phyloP scores from a whole-genome alignment of 2,329 filamentous ascomycete species.

The Neopestalotiopsis rosae region DNA sequence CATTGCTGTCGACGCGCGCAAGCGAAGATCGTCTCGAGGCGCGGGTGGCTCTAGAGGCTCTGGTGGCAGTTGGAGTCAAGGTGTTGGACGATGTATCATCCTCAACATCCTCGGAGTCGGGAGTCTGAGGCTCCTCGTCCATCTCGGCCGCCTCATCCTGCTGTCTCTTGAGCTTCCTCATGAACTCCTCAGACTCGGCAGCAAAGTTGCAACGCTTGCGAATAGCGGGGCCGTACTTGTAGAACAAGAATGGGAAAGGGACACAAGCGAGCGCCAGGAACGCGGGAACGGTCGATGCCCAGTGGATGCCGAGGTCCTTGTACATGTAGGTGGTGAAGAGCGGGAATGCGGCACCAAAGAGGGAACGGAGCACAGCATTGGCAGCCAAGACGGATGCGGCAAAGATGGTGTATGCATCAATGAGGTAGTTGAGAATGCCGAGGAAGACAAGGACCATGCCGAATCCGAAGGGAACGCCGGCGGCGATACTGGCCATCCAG shows the following conservation, averaged over 20 bases:
- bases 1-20: constrained; percentile 25
- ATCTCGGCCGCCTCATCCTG: constrained; percentile 30
- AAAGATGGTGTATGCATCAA: constrained; percentile 68
- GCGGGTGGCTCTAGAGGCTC: constrained; percentile 27
- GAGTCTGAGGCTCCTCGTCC: constrained; percentile 9
- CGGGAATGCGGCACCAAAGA: constrained; percentile 76
- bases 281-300: constrained; percentile 17
- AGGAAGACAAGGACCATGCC: constrained; percentile 62
- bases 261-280: constrained; percentile 51
- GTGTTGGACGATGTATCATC: constrained; percentile 31
- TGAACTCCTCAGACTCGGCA: constrained; percentile 52
- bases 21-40: constrained; percentile 30
- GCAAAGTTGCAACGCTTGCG: constrained; percentile 61
- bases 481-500: constrained; percentile 52
- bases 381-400: constrained; percentile 77
- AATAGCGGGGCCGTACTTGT: constrained; percentile 60
- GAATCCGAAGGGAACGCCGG: constrained; percentile 42
- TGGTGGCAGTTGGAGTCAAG: constrained; percentile 22
- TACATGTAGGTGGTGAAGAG: constrained; percentile 63
- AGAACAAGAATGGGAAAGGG: constrained; percentile 64
- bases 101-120: constrained; percentile 32
- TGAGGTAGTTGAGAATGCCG: constrained; percentile 60
- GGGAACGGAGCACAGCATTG: constrained; percentile 72
- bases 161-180: constrained; percentile 35
- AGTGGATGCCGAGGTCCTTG: constrained; percentile 19